These are phyloP conservation scores for Boletus fagicola DNA, from an alignment of 768 basidiomycete genomes.

Conservation along the genomic window DNA sequence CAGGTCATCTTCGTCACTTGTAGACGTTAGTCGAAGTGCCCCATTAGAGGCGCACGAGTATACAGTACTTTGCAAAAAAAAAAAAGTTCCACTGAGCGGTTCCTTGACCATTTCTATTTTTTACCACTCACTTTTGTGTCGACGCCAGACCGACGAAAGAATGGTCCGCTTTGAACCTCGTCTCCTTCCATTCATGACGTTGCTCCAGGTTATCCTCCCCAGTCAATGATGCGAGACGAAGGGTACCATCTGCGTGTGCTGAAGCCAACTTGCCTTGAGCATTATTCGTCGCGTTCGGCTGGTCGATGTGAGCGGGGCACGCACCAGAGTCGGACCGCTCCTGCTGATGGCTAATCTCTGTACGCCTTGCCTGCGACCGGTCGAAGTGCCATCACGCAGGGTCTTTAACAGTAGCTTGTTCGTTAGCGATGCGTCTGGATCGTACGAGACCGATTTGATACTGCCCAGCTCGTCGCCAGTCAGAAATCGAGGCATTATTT, in stretches of 20 bases:
- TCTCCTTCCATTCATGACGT: slow-evolving; percentile 61
- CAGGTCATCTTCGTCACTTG: slow-evolving; percentile 26
- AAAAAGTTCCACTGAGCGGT: not conserved
- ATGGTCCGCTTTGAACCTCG: slow-evolving; percentile 49
- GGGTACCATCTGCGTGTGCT: slow-evolving; percentile 59
- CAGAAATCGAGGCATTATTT: slow-evolving; percentile 62
- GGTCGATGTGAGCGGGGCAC: slow-evolving; percentile 18
- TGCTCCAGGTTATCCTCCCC: slow-evolving; percentile 42
- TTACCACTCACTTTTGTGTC: slow-evolving; percentile 45
- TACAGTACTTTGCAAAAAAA: slow-evolving; percentile 32
- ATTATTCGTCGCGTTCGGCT: slow-evolving; percentile 21
- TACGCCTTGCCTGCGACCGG: slow-evolving; percentile 37
- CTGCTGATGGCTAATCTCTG: slow-evolving; percentile 39
- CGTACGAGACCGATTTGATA: slow-evolving; percentile 59
- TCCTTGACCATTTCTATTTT: not conserved
- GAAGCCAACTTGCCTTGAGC: slow-evolving; percentile 62
- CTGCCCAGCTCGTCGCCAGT: slow-evolving; percentile 78
- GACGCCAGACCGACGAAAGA: slow-evolving; percentile 62
- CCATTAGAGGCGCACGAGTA: slow-evolving; percentile 79
- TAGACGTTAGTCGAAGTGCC: slow-evolving; percentile 52
- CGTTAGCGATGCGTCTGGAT: slow-evolving; percentile 30
- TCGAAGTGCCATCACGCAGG: slow-evolving; percentile 32
- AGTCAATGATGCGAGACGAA: slow-evolving; percentile 42
- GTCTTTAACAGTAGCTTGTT: slow-evolving; percentile 36
- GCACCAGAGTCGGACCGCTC: slow-evolving; percentile 39